Percentiles rank a stretch among this genome's conserved stretches.
Conservation (phyloP, 352 stramenopile genomes). For the Phytophthora sp. region DNA sequence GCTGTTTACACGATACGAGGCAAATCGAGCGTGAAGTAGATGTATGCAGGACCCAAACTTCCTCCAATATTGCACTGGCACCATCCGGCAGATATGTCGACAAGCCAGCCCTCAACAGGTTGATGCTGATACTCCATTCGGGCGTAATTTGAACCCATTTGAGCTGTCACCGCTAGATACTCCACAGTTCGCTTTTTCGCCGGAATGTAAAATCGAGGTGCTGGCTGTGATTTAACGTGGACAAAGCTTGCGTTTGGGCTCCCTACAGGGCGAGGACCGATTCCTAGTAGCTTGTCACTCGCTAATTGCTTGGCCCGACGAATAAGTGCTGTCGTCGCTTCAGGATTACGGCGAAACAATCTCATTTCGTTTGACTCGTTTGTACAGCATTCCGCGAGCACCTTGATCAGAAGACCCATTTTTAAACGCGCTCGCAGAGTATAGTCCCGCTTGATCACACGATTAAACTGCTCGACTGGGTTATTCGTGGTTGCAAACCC, state of each 20-base stretch:
- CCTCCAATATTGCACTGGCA: slow-evolving; percentile 8
- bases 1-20: not conserved
- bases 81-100: not conserved
- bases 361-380: not conserved
- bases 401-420: slow-evolving; percentile 7
- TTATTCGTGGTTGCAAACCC: slow-evolving; percentile 24
- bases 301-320: not conserved
- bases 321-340: not conserved
- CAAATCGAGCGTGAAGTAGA: not conserved
- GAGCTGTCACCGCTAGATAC: slow-evolving; percentile 1
- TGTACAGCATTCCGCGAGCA: not conserved
- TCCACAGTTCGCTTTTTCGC: not conserved
- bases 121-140: slow-evolving; percentile 1
- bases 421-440: slow-evolving; percentile 9
- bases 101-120: not conserved
- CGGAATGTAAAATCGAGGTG: not conserved
- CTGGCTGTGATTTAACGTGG: not conserved
- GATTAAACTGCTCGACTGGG: slow-evolving; percentile 31
- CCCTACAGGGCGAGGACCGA: too few relatives aligned
- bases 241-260: too few relatives aligned
- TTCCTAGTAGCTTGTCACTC: too few relatives aligned
- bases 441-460: slow-evolving; percentile 20
- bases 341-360: not conserved
- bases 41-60: slow-evolving; percentile 16
- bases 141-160: slow-evolving; percentile 6